These are phyloP conservation scores for Triticum timopheevii DNA, from an alignment of 176 grass and related monocot genomes.

Conservation along the genomic window DNA sequence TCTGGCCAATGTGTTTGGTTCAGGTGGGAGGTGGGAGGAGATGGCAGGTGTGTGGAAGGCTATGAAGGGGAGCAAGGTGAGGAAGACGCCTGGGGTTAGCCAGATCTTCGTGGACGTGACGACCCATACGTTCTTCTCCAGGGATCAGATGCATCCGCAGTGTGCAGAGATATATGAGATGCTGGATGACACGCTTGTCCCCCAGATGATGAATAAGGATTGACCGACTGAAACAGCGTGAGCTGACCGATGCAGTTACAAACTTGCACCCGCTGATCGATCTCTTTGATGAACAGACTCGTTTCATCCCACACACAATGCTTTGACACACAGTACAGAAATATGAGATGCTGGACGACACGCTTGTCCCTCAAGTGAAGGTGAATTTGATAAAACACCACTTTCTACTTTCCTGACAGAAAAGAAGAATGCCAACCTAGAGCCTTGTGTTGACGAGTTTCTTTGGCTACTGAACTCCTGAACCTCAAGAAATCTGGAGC, in stretches of 20 bases:
- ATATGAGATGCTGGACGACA: neutral
- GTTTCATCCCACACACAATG: neutral
- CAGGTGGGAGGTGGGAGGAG: constrained; percentile 34
- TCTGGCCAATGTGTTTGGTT: constrained; percentile 52
- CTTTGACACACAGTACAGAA: neutral
- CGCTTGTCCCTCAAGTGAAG: neutral
- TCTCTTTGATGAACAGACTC: neutral
- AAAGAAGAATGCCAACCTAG: neutral
- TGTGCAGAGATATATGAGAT: constrained; percentile 48
- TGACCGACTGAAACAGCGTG: neutral
- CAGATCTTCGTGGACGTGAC: constrained; percentile 27
- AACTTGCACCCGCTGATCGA: neutral
- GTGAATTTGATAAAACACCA: neutral
- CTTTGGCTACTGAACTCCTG: constrained; percentile 60
- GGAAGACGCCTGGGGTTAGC: constrained; percentile 40
- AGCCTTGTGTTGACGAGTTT: neutral
- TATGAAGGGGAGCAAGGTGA: constrained; percentile 46
- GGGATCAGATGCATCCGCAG: constrained; percentile 39
- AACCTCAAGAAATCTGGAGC: constrained; percentile 57
- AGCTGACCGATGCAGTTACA: neutral
- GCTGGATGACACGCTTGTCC: constrained; percentile 39
- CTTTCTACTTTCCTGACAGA: neutral
- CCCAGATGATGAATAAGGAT: constrained; percentile 41
- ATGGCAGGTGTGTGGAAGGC: constrained; percentile 46
- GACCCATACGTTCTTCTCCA: constrained; percentile 47